Base-by-base conservation (phyloP, 2,329 filamentous ascomycete species). In the Fusarium staphyleae region DNA sequence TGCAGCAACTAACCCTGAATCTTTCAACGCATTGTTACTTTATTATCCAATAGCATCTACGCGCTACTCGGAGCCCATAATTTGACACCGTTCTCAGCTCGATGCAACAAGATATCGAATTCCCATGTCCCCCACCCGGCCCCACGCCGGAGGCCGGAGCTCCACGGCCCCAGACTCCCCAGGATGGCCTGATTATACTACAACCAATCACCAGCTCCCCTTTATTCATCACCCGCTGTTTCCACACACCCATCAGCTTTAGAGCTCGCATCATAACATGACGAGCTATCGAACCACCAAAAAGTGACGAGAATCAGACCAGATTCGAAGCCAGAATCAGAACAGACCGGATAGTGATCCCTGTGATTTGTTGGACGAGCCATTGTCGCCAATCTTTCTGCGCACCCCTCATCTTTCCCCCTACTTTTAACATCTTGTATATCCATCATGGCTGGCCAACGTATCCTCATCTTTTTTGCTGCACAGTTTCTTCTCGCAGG, bases 401-500 rank as follows among this genome's bases (percentile, higher is more conserved):
- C 30, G 48, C 57, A 41, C 33, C 26, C 47, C 24, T 61, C 44
- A 22, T 50, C 30, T 43, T 34, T 42, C 41, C 13, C 12, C 28
- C 28, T 42, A 32, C 37, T 15, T 10, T 35, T 22, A 8, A 15
- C 26, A 11, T 35, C 14, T 40, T 48, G 32, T 45, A 32, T 49
- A 30, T 19, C 19, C 42, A 52, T 44, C 62, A 67, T 68, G 65
- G 45, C 57, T 33, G 53, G 65, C 12, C 42, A 61, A 18, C 60
- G 55, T 28, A 39, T 65, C 26, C 44, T 62, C 47, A 19, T 70
- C 35, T 58, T 72, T 12, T 60, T 74, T 33, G 65, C 64, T 36
- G 52, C 68, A 12, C 64, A 68, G 49, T 63, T 65, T 47, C 61
- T 74, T 26, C 51, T 73, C 32, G 64, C 66, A 19, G 69, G 68